A percentile compares a stretch with the other conserved stretches of the same genome.
phyloP scores from a whole-genome alignment of 345 rosid genomes.

The Lenwebbia sp. region DNA sequence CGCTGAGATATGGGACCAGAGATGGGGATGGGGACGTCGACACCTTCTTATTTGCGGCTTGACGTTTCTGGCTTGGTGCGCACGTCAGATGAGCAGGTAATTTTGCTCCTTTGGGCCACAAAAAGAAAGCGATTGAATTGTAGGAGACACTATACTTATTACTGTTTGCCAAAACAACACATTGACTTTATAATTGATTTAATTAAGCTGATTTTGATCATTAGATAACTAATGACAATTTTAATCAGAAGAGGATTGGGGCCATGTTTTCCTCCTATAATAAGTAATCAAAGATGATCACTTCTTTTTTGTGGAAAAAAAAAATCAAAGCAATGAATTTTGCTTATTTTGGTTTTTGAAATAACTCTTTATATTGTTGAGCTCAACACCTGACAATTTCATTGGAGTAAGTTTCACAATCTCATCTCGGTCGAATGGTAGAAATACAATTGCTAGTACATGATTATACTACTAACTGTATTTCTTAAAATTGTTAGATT shows the following conservation, averaged over 20 bases:
- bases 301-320: neutral
- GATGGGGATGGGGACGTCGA: neutral
- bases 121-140: neutral
- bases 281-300: neutral
- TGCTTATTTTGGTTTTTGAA: too few species aligned
- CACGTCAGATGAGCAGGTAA: neutral
- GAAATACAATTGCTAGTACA: accelerated
- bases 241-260: neutral
- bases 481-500: neutral
- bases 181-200: neutral
- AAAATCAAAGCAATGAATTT: too few species aligned
- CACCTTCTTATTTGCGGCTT: neutral
- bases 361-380: neutral
- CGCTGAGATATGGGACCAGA: neutral
- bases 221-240: neutral
- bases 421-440: too few species aligned
- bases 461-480: neutral
- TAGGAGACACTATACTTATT: too few species aligned
- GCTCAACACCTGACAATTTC: neutral
- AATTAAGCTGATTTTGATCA: neutral
- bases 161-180: neutral
- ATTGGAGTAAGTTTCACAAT: neutral
- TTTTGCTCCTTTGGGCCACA: neutral
- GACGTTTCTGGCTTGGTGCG: neutral
- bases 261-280: neutral